Evolutionary conservation across 257 asterid species (phyloP).

Genomic region (Fraxinus cuspidata): DNA sequence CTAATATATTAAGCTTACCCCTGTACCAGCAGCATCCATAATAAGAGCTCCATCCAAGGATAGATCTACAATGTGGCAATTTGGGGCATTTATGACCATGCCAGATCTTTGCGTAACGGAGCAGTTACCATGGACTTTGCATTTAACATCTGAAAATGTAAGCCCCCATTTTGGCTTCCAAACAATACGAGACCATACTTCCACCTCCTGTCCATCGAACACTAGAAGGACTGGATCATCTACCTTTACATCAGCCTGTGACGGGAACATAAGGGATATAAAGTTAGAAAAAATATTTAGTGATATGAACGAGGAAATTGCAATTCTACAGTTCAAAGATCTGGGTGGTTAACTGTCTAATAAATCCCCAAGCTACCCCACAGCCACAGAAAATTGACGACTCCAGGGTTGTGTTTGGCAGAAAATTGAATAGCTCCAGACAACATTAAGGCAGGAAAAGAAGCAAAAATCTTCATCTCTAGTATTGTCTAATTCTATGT

Average conservation of each 20-base stretch:
- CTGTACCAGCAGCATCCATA: slow-evolving; percentile 65
- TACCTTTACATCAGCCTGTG: slow-evolving; percentile 85
- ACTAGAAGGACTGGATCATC: slow-evolving; percentile 64
- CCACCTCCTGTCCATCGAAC: slow-evolving; percentile 89
- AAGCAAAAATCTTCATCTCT: no score
- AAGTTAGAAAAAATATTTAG: neutral
- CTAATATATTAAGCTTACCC: slow-evolving; percentile 48
- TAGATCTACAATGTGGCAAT: slow-evolving; percentile 61
- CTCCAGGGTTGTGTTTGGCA: neutral
- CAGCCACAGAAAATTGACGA: neutral
- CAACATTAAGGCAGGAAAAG: neutral
- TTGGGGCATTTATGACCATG: slow-evolving; percentile 65
- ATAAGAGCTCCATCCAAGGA: slow-evolving; percentile 91
- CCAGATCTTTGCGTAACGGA: slow-evolving; percentile 70
- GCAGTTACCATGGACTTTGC: slow-evolving; percentile 62
- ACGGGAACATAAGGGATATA: slow-evolving; percentile 11
- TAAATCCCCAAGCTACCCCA: slow-evolving; percentile 1
- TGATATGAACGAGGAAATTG: slow-evolving; percentile 12
- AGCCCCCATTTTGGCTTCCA: slow-evolving; percentile 98
- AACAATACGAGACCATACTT: slow-evolving; percentile 88
- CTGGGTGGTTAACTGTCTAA: neutral
- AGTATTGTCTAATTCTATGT: no score
- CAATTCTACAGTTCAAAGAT: slow-evolving; percentile 2
- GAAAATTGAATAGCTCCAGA: neutral
- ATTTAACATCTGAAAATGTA: slow-evolving; percentile 69